Percentiles rank a stretch among this genome's conserved stretches.
These are phyloP conservation scores for Solanum pinnatisectum DNA, from an alignment of 257 asterid genomes.

Conservation along the genomic window DNA sequence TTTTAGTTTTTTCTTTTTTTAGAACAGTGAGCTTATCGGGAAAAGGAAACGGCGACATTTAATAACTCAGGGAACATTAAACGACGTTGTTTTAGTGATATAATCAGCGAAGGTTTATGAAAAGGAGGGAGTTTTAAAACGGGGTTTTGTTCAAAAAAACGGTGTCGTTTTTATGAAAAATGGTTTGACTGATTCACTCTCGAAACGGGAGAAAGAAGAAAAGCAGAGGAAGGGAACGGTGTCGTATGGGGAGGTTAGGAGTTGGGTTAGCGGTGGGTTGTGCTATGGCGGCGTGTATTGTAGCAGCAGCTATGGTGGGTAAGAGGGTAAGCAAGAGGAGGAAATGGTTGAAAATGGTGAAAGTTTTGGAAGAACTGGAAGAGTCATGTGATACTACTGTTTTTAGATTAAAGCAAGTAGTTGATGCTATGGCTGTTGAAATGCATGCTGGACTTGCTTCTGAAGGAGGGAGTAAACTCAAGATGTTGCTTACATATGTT, in stretches of 20 bases:
- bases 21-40: not conserved
- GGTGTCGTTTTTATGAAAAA: not conserved
- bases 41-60: not conserved
- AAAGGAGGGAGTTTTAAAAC: conserved; percentile 10
- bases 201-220: not conserved
- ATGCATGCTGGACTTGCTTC: conserved; percentile 97
- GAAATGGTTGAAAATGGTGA: conserved; percentile 45
- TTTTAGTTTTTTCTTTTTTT: not conserved
- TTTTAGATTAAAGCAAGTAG: conserved; percentile 67
- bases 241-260: conserved; percentile 47
- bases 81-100: not conserved
- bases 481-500: conserved; percentile 79
- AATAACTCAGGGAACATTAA: not conserved
- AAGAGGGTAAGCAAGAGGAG: conserved; percentile 46
- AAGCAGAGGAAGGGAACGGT: conserved; percentile 2
- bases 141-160: not conserved
- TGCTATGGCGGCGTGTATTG: conserved; percentile 65
- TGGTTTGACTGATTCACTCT: conserved; percentile 29
- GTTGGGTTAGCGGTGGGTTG: conserved; percentile 57
- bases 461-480: conserved; percentile 88
- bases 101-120: not conserved
- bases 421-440: conserved; percentile 92
- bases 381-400: conserved; percentile 50
- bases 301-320: conserved; percentile 60
- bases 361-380: not conserved